These are phyloP conservation scores for Claviceps digitariae DNA, from an alignment of 2,329 filamentous ascomycete genomes.

Conservation along the genomic window DNA sequence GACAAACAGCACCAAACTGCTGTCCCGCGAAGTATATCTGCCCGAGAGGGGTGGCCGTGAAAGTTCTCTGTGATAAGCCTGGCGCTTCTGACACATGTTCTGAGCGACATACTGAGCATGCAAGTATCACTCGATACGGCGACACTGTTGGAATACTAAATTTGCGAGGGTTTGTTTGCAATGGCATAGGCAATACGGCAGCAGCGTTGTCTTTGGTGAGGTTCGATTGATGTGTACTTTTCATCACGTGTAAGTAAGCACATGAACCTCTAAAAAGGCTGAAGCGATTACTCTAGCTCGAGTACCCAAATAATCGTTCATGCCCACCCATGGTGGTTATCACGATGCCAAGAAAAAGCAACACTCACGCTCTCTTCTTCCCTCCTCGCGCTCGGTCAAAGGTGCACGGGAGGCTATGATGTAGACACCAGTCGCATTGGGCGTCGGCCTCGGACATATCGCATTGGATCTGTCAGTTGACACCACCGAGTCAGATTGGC, in stretches of 20 bases:
- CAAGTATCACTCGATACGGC: neutral
- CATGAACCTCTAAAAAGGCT: neutral
- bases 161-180: neutral
- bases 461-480: slow-evolving; percentile 31
- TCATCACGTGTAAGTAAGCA: too few relatives aligned
- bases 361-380: slow-evolving; percentile 8
- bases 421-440: slow-evolving; percentile 36
- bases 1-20: slow-evolving; percentile 31
- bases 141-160: neutral
- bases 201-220: neutral
- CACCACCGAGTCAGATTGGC: neutral
- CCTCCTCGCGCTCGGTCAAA: slow-evolving; percentile 18
- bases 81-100: neutral
- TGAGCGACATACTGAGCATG: slow-evolving; percentile 2
- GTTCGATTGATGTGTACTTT: neutral
- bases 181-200: too few relatives aligned
- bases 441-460: slow-evolving; percentile 22
- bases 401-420: slow-evolving; percentile 33
- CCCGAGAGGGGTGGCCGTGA: slow-evolving; percentile 11
- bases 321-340: neutral
- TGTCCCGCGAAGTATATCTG: slow-evolving; percentile 33
- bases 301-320: too few relatives aligned
- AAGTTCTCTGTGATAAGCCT: neutral
- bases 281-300: neutral
- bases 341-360: neutral